Evolutionary conservation across 2,329 filamentous ascomycete species (phyloP), one percentile per base, ranked within the genome.

Genomic region (Penicillium sp.): DNA sequence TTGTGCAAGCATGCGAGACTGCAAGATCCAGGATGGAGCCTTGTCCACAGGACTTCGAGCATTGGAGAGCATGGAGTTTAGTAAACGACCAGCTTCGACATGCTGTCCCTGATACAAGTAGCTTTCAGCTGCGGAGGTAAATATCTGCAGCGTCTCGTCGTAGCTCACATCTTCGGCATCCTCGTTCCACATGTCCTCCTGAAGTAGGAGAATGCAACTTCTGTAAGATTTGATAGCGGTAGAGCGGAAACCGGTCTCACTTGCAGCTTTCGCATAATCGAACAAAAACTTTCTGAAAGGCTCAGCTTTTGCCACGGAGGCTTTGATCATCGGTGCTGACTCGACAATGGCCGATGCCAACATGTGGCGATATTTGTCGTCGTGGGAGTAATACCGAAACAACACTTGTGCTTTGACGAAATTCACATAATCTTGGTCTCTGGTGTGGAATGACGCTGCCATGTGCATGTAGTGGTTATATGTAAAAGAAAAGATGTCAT

Each of bases 1-100:
- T 31, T 48, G 45, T 16, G 45, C 45, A 41, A 48, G 45, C 45
- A 48, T 48, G n/a, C 45, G 45, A 33, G 45, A 48, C n/a, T 42
- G 45, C 28, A 44, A 44, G 42, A 44, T 44, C 42, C 42, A 44
- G 42, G 27, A 33, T n/a, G 42, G 42, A 30, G 42, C 42, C 25
- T 44, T 33, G n/a, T 44, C 42, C 27, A 44, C 42, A 33, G 42
- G 42, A 16, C 42, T 44, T 7, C 42, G 42, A 44, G 42, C 42
- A 44, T 44, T 44, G 27, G 42, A 22, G 42, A 44, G 27, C n/a
- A 44, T 44, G 11, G 42, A n/a, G 18, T 44, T 5, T 27, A 44
- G 42, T 25, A 44, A 44, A n/a, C 42, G 42, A 22, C 27, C 18
- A 22, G 42, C 42, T 44, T 44, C 42, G 27, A 5, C 42, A 33